Evolutionary conservation across 805 yeast genomes (phyloP).

Genomic region (Hemisphaericaspora nanyangensis): DNA sequence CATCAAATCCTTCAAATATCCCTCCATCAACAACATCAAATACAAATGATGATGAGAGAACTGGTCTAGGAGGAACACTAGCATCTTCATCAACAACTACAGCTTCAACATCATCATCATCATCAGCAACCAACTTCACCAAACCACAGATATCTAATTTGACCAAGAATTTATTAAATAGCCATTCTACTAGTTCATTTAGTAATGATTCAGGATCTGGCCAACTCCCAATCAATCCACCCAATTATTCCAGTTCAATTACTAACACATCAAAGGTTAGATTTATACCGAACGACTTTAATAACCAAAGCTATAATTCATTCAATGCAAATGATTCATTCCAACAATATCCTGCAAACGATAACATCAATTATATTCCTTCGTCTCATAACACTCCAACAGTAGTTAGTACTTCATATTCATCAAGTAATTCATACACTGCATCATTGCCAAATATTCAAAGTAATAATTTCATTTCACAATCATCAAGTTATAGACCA

Average conservation of each 20-base stretch:
- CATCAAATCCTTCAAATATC: neutral
- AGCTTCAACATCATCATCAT: no score
- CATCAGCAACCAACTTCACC: neutral
- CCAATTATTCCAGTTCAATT: neutral
- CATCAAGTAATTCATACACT: constrained; percentile 36
- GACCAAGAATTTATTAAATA: constrained; percentile 25
- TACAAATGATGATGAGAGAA: no score
- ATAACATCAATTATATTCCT: constrained; percentile 31
- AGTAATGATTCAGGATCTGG: constrained; percentile 8
- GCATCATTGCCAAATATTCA: constrained; percentile 17
- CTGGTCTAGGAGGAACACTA: no score
- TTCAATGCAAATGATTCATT: neutral
- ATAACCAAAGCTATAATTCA: neutral
- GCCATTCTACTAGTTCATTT: neutral
- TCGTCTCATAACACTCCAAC: constrained; percentile 42
- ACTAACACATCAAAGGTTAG: neutral
- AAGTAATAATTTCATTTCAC: neutral
- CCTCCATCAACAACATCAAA: neutral
- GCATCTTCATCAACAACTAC: constrained; percentile 1
- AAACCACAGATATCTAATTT: constrained; percentile 23
- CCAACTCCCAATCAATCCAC: constrained; percentile 9
- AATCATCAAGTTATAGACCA: constrained; percentile 10
- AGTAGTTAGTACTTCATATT: constrained; percentile 39
- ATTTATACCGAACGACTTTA: neutral
- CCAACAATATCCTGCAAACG: constrained; percentile 6